Evolutionary conservation across 1,284 basidiomycete species (phyloP).

Genomic region (Somion occarium): DNA sequence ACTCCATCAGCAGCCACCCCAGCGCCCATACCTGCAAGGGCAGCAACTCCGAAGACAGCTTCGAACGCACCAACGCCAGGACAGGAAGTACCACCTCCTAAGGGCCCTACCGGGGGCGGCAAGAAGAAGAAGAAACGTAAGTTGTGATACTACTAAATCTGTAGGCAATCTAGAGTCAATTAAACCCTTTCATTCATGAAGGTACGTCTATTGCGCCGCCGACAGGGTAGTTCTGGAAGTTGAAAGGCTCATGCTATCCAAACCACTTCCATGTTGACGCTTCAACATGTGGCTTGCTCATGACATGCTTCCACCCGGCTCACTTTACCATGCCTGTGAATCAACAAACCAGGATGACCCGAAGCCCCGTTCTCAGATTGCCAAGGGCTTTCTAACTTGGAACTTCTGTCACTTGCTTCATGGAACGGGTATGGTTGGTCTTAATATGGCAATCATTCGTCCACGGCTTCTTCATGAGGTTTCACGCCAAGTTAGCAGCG

Average conservation of each 20-base stretch:
- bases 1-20: conserved; percentile 47
- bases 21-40: conserved; percentile 33
- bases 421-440: not conserved
- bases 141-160: conserved; percentile 18
- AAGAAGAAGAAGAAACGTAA: conserved; percentile 71
- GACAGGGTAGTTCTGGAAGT: conserved; percentile 1
- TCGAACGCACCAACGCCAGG: conserved; percentile 35
- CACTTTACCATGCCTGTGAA: not conserved
- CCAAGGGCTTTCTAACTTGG: not conserved
- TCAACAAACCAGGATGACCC: not conserved
- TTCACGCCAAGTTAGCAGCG: not conserved
- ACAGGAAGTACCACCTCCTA: conserved; percentile 35
- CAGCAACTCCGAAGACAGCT: conserved; percentile 37
- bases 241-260: not conserved
- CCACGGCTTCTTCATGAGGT: not conserved
- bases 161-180: not conserved
- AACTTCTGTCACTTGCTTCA: not conserved
- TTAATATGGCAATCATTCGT: not conserved
- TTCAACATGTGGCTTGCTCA: not conserved
- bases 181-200: not conserved
- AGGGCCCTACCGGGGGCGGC: conserved; percentile 44
- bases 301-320: not conserved
- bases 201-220: conserved; percentile 8
- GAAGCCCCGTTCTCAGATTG: not conserved
- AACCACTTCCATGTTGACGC: too few species aligned